Evolutionary conservation across 2,329 filamentous ascomycete genomes (phyloP).

Genomic region (Xylariaceae sp.): DNA sequence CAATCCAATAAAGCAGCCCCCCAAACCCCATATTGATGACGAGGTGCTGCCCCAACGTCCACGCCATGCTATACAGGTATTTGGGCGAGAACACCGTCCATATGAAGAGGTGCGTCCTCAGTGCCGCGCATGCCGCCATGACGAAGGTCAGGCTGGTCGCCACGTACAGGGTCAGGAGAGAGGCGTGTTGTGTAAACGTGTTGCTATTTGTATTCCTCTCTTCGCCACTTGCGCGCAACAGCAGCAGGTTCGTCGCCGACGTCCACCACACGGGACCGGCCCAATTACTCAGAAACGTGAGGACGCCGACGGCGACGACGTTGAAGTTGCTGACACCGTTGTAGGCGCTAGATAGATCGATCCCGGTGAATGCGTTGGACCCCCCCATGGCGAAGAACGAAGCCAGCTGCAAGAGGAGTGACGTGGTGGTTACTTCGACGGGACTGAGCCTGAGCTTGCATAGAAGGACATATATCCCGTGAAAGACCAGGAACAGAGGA

Average conservation of each 20-base stretch:
- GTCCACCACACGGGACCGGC: conserved; percentile 85
- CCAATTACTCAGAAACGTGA: conserved; percentile 91
- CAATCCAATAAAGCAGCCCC: conserved; percentile 52
- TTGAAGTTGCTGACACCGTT: conserved; percentile 84
- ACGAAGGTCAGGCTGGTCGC: conserved; percentile 62
- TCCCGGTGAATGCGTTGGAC: conserved; percentile 90
- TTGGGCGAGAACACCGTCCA: conserved; percentile 99
- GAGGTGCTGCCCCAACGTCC: conserved; percentile 78
- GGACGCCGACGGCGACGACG: conserved; percentile 68
- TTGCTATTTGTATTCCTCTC: background rate
- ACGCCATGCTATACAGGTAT: conserved; percentile 86
- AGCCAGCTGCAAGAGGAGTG: conserved; percentile 70
- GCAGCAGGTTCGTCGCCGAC: conserved; percentile 56
- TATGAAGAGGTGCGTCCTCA: conserved; percentile 89
- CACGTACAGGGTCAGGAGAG: conserved; percentile 65
- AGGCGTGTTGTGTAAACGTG: conserved; percentile 48
- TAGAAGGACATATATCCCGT: conserved; percentile 50
- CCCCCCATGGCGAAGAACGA: conserved; percentile 89
- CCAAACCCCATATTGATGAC: conserved; percentile 62
- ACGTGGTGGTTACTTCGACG: conserved; percentile 61
- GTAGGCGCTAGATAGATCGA: conserved; percentile 91
- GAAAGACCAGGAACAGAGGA: conserved; percentile 74
- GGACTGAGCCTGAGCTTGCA: conserved; percentile 42
- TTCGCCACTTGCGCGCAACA: conserved; percentile 35
- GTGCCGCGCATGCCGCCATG: conserved; percentile 79